phyloP scores from a whole-genome alignment of 2,329 filamentous ascomycete species.

The Alternaria triticina region DNA sequence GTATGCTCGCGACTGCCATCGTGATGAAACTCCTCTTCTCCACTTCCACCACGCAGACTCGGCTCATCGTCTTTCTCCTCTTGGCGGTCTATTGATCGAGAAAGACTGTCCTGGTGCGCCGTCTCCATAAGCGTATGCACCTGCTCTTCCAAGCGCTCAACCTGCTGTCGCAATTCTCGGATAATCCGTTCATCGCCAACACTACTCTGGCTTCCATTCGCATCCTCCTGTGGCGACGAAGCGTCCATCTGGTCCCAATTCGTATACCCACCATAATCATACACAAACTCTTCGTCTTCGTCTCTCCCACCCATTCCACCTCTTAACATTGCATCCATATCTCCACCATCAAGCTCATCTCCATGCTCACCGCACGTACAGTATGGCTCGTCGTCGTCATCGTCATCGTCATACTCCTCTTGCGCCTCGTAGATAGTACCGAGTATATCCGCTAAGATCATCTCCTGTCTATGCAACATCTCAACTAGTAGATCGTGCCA shows the following conservation, averaged over 20 bases:
- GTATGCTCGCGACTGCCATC: neutral
- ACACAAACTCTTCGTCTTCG: conserved; percentile 10
- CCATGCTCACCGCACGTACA: neutral
- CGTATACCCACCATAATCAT: conserved; percentile 1
- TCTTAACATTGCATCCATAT: neutral
- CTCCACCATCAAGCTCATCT: neutral
- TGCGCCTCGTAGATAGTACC: neutral
- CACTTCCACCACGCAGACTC: neutral
- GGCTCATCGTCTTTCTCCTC: neutral
- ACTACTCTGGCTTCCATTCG: neutral
- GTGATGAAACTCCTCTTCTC: neutral
- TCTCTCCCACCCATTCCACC: conserved; percentile 5
- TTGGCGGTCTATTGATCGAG: neutral
- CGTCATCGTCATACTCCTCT: neutral
- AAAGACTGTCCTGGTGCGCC: neutral
- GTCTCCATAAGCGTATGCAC: neutral
- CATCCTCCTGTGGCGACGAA: too few relatives aligned
- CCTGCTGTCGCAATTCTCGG: neutral
- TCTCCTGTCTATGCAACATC: neutral
- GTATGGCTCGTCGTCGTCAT: neutral
- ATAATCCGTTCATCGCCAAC: neutral
- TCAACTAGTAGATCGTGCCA: neutral
- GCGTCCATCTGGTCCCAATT: conserved; percentile 2
- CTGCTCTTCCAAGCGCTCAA: neutral
- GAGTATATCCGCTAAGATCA: neutral